Evolutionary conservation across 2,329 filamentous ascomycete genomes (phyloP).

Genomic region (Colletotrichum noveboracense): DNA sequence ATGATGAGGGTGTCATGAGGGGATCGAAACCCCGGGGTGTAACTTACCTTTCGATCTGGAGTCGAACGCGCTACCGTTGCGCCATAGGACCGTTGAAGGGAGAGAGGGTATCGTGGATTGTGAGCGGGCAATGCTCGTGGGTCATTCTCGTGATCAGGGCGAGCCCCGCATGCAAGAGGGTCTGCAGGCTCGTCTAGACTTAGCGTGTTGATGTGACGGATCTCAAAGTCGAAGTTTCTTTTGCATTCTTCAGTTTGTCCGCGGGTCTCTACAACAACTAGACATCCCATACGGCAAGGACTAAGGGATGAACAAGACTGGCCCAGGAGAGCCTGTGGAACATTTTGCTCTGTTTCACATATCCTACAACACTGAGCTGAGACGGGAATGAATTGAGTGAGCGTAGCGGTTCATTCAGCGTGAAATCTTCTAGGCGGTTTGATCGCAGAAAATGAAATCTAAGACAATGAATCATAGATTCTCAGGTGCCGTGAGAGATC

Average conservation of each 20-base stretch:
- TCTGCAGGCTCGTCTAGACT: not conserved
- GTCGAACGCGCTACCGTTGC: conserved; percentile 15
- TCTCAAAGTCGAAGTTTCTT: not conserved
- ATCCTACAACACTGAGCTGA: not conserved
- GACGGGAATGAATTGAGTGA: not conserved
- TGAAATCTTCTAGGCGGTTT: too few species aligned
- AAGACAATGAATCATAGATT: not conserved
- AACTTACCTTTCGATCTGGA: not conserved
- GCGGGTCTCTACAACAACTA: not conserved
- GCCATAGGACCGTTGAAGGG: not conserved
- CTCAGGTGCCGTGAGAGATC: not conserved
- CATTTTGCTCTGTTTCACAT: not conserved
- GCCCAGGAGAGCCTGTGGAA: not conserved
- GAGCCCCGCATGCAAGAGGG: not conserved
- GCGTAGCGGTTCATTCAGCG: not conserved
- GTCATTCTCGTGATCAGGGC: not conserved
- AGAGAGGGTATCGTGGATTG: not conserved
- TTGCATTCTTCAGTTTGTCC: not conserved
- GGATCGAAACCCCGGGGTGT: not conserved
- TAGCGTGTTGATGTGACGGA: not conserved
- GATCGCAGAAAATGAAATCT: not conserved
- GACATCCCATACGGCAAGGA: not conserved
- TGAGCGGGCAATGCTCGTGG: not conserved
- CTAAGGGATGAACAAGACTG: not conserved
- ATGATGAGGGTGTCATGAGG: not conserved